Evolutionary conservation across 257 asterid species (phyloP), one percentile per base, ranked within the genome.

Genomic region (Datura wrightii): DNA sequence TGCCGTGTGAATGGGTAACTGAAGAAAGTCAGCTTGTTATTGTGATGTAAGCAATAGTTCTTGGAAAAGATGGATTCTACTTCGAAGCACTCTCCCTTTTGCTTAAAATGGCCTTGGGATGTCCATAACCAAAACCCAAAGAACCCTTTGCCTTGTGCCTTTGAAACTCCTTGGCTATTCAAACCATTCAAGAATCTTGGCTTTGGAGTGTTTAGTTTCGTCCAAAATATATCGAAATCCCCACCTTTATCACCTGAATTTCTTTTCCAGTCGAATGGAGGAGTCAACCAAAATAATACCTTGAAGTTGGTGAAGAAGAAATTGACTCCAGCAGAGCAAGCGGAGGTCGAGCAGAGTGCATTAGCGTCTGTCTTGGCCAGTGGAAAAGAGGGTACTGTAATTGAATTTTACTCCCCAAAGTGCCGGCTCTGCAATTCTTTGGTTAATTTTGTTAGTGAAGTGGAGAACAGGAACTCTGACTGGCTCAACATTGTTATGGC

Each of bases 371-470:
- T 97, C 11, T 83, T 95, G 84, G 91, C 94, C 3, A 85, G 92
- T 54, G 92, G 89, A 62, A 95, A 95, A 84, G 93, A 89, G 52
- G 96, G 96, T 36, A 93, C 98, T 8, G 88, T 95, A 11, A 78
- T 95, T 36, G 98, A 95, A 60, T 95, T 95, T 83, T 95, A 95
- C 89, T 95, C 98, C 18, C 98, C 98, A 1, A 94, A 92, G 78
- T 95, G 98, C 85, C 89, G 85, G 74, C 98, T 94, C 54, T 95
- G 98, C 88, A 95, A 89, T 90, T 95, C 97, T 0, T 83, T 95
- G 91, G 87, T 92, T 11, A 86, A 84, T 84, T 92, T 95, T 69
- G 98, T 95, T 41, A 82, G 36, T 76, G 96, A 94, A 78, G 89
- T 94, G 56, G 95, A 93, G 88, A 91, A 87, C 16, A 87, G 94